phyloP scores from a whole-genome alignment of 305 asterid species.

The Stenogyne calaminthoides region DNA sequence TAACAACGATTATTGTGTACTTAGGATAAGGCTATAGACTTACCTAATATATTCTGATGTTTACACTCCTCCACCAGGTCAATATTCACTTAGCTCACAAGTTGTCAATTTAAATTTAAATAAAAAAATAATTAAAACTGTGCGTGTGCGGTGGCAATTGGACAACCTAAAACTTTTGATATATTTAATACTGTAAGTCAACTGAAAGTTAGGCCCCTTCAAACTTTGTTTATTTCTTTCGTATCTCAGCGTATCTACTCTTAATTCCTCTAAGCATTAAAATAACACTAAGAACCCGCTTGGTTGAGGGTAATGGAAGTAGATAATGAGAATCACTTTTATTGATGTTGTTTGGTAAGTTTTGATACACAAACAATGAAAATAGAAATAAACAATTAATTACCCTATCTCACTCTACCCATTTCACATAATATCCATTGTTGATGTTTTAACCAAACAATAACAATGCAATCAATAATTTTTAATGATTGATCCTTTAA shows the following conservation, averaged over 20 bases:
- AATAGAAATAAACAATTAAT: too few relatives aligned
- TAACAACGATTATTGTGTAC: conserved; percentile 30
- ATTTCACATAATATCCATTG: too few relatives aligned
- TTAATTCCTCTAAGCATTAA: conserved; percentile 16
- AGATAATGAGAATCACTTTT: too few relatives aligned
- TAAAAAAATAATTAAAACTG: background rate
- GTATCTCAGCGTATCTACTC: conserved; percentile 28
- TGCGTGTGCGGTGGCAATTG: conserved; percentile 7
- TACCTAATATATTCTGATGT: conserved; percentile 37
- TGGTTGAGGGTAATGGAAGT: too few relatives aligned
- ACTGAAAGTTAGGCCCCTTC: conserved; percentile 14
- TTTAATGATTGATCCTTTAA: too few relatives aligned
- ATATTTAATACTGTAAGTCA: conserved; percentile 28
- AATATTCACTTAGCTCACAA: conserved; percentile 16
- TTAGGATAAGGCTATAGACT: conserved; percentile 21
- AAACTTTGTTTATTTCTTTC: conserved; percentile 10
- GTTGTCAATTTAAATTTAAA: background rate
- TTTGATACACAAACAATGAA: too few relatives aligned
- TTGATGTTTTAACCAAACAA: too few relatives aligned
- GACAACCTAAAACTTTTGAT: conserved; percentile 14
- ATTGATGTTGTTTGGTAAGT: too few relatives aligned
- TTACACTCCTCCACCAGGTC: conserved; percentile 30
- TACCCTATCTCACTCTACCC: too few relatives aligned
- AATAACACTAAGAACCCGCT: too few relatives aligned
- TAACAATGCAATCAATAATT: too few relatives aligned